These are phyloP conservation scores for Plectranthus barbatus DNA, from an alignment of 257 asterid species.

Conservation along the genomic window DNA sequence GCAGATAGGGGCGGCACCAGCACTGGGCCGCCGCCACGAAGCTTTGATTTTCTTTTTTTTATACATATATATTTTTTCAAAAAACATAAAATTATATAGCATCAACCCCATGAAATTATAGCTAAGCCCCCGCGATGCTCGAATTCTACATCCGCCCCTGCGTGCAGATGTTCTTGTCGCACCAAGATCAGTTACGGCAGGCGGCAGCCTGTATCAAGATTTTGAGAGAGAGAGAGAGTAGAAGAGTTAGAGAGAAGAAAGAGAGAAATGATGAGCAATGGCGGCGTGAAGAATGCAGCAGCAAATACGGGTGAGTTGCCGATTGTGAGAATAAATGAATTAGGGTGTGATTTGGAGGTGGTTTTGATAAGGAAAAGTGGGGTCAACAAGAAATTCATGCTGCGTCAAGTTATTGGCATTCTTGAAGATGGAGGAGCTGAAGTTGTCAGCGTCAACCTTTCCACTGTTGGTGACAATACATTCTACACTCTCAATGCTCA, in stretches of 20 bases:
- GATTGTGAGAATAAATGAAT: slow-evolving; percentile 19
- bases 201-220: slow-evolving; percentile 24
- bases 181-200: slow-evolving; percentile 30
- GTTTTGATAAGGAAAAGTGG: slow-evolving; percentile 25
- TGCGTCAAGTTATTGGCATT: slow-evolving; percentile 20
- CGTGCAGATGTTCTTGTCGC: slow-evolving; percentile 24
- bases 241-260: too few relatives aligned
- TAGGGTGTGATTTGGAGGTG: slow-evolving; percentile 32
- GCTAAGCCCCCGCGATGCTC: too few relatives aligned
- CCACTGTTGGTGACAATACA: slow-evolving; percentile 7
- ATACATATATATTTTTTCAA: too few relatives aligned
- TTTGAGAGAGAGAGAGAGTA: too few relatives aligned
- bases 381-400: slow-evolving; percentile 6
- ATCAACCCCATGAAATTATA: too few relatives aligned
- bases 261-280: background rate
- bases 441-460: slow-evolving; percentile 13
- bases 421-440: slow-evolving; percentile 38
- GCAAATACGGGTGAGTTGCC: background rate
- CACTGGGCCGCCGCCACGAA: too few relatives aligned
- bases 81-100: too few relatives aligned
- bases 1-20: too few relatives aligned
- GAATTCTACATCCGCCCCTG: too few relatives aligned
- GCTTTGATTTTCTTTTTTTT: too few relatives aligned
- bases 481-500: slow-evolving; percentile 27
- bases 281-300: background rate